Conservation (phyloP, 2,329 filamentous ascomycete species). For the Paecilomyces dactylethromorphus region DNA sequence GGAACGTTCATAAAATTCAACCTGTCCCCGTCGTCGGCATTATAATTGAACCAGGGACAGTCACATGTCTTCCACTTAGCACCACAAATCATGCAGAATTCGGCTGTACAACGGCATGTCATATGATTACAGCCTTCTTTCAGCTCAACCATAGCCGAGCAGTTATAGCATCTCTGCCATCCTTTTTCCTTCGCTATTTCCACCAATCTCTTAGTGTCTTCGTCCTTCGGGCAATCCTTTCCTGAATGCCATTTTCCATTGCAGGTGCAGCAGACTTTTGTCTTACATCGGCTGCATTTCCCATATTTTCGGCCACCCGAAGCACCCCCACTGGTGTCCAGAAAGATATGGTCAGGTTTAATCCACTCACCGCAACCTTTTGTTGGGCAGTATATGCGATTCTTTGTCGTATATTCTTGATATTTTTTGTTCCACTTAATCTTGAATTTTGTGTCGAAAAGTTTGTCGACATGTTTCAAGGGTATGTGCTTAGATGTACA, state of each 20-base stretch:
- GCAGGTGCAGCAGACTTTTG: conserved; percentile 68
- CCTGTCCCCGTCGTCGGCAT: conserved; percentile 46
- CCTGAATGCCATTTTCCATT: conserved; percentile 67
- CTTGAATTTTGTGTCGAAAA: conserved; percentile 72
- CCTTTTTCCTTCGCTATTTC: conserved; percentile 64
- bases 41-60: conserved; percentile 72
- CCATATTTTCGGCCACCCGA: conserved; percentile 58
- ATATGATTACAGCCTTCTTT: conserved; percentile 84
- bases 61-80: conserved; percentile 75
- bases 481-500: conserved; percentile 69
- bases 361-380: conserved; percentile 74
- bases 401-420: conserved; percentile 65
- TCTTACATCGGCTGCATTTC: conserved; percentile 64
- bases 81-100: conserved; percentile 85
- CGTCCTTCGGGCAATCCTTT: conserved; percentile 59
- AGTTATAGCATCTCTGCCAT: conserved; percentile 74
- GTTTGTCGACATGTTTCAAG: conserved; percentile 65
- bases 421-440: conserved; percentile 74
- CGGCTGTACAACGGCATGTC: conserved; percentile 74
- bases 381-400: conserved; percentile 70
- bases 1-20: conserved; percentile 49
- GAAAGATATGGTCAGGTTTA: conserved; percentile 61
- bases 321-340: conserved; percentile 36
- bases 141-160: conserved; percentile 68
- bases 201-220: conserved; percentile 37